Conservation (phyloP, 106 monocot species). For the Narthecium ossifragum region DNA sequence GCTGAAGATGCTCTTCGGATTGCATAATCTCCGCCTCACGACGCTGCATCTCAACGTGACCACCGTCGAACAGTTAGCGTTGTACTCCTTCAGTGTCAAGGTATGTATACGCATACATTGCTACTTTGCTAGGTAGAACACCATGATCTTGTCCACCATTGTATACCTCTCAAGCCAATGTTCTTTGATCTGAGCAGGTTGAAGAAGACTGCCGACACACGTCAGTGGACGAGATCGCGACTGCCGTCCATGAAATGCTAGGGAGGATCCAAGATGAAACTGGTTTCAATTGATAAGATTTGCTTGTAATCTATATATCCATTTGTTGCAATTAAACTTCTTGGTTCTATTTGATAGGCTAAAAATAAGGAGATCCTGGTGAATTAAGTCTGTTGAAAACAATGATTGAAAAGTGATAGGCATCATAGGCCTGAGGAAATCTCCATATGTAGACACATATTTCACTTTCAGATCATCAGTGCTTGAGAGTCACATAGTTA, state of each 20-base stretch:
- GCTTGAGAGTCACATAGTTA: too few relatives aligned
- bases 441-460: too few relatives aligned
- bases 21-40: conserved; percentile 57
- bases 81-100: conserved; percentile 91
- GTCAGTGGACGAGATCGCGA: conserved; percentile 60
- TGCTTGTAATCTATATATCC: neutral
- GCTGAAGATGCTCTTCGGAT: conserved; percentile 45
- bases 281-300: neutral
- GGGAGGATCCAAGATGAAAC: conserved; percentile 35
- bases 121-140: neutral
- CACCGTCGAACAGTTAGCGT: conserved; percentile 40
- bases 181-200: conserved; percentile 29
- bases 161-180: neutral
- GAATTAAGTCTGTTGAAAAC: too few relatives aligned
- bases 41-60: conserved; percentile 78
- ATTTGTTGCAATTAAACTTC: neutral
- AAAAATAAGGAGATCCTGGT: neutral
- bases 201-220: conserved; percentile 58
- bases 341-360: neutral
- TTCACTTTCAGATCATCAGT: too few relatives aligned
- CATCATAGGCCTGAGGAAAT: too few relatives aligned
- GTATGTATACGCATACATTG: conserved; percentile 9
- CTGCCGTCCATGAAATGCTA: conserved; percentile 48
- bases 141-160: neutral
- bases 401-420: too few relatives aligned